Conservation (phyloP, 805 yeast species). For the Scheffersomyces stipitis region DNA sequence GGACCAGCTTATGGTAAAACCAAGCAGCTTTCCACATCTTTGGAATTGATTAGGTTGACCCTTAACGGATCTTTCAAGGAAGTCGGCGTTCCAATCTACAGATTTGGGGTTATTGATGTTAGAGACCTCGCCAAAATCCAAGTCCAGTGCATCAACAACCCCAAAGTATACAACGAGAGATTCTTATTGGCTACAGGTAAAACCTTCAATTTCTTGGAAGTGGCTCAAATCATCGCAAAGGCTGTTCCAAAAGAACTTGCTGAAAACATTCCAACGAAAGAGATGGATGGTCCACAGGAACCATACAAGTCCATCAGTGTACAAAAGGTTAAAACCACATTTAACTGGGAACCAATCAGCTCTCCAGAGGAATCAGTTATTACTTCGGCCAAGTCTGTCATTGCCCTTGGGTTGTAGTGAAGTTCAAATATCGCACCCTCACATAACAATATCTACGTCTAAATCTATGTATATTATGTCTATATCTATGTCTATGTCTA, state of each 20-base stretch:
- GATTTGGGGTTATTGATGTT: constrained; percentile 9
- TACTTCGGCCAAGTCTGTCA: not conserved
- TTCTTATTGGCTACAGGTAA: not conserved
- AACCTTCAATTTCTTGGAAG: not conserved
- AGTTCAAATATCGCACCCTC: not conserved
- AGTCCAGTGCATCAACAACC: constrained; percentile 6
- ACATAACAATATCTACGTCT: not conserved
- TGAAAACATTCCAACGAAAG: not conserved
- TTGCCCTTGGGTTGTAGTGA: not conserved
- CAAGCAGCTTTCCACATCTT: constrained; percentile 20
- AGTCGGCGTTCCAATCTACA: not conserved
- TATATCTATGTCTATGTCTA: too few relatives aligned
- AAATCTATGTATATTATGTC: not conserved
- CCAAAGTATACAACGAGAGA: constrained; percentile 1
- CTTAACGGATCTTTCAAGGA: constrained; percentile 14
- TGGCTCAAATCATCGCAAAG: not conserved
- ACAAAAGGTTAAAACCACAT: not conserved
- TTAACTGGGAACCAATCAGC: not conserved
- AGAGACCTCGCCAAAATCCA: constrained; percentile 17
- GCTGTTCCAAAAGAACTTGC: not conserved
- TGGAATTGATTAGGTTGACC: constrained; percentile 15
- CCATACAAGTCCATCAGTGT: not conserved
- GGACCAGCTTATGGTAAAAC: constrained; percentile 13
- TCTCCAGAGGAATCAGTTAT: not conserved
- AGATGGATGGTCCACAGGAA: not conserved